Conservation (phyloP, 306 rosid species). For the Quercus wislizeni region DNA sequence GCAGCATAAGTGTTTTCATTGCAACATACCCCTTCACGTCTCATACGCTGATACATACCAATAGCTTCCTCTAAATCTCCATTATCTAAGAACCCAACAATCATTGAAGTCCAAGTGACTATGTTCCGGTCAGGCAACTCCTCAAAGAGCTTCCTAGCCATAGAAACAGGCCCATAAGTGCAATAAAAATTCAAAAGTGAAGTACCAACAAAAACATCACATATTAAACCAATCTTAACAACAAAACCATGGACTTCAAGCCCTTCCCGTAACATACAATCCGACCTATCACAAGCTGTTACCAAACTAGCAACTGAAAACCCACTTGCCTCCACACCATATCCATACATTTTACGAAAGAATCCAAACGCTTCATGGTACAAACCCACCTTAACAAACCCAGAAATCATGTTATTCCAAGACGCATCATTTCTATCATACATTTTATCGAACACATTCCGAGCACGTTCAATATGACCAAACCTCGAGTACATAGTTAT, state of each 20-base stretch:
- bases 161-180: slow-evolving; percentile 42
- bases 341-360: slow-evolving; percentile 47
- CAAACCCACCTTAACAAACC: slow-evolving; percentile 58
- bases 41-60: slow-evolving; percentile 50
- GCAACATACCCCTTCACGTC: slow-evolving; percentile 35
- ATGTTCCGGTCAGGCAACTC: slow-evolving; percentile 76
- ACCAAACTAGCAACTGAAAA: slow-evolving; percentile 68
- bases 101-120: slow-evolving; percentile 94
- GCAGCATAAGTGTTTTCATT: slow-evolving; percentile 69
- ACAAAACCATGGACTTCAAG: slow-evolving; percentile 71
- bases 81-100: slow-evolving; percentile 59
- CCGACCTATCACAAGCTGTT: slow-evolving; percentile 77
- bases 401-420: slow-evolving; percentile 89
- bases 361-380: slow-evolving; percentile 51
- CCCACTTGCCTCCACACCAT: slow-evolving; percentile 54
- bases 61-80: slow-evolving; percentile 56
- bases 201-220: slow-evolving; percentile 78
- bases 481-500: slow-evolving; percentile 66
- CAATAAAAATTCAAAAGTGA: slow-evolving; percentile 80
- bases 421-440: slow-evolving; percentile 71
- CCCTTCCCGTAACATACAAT: slow-evolving; percentile 54
- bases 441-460: slow-evolving; percentile 57
- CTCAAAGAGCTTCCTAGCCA: slow-evolving; percentile 53
- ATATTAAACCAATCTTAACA: slow-evolving; percentile 52
- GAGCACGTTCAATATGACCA: slow-evolving; percentile 47